These are phyloP conservation scores for Vigna angularis DNA, from an alignment of 306 rosid species.

Conservation along the genomic window DNA sequence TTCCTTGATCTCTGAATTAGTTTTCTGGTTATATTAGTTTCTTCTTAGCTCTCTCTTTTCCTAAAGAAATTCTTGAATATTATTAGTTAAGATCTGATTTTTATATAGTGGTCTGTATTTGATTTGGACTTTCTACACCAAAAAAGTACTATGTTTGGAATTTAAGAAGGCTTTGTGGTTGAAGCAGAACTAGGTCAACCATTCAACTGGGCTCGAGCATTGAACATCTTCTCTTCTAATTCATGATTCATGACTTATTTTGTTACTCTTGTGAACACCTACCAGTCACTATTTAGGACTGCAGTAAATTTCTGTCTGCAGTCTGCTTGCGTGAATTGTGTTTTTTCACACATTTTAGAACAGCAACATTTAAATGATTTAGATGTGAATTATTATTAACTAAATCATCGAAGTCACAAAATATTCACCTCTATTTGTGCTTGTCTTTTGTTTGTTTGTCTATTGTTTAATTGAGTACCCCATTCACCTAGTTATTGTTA, in stretches of 20 bases:
- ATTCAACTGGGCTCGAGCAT: neutral
- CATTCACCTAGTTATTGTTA: conserved; percentile 39
- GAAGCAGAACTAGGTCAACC: neutral
- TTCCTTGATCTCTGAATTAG: no score
- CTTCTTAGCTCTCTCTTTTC: no score
- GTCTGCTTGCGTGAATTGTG: no score
- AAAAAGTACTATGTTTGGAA: neutral
- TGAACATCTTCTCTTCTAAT: conserved; percentile 13
- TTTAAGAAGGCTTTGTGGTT: conserved; percentile 12
- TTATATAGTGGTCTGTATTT: no score
- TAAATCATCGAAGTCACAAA: neutral
- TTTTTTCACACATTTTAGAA: no score
- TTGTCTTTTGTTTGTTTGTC: conserved; percentile 24
- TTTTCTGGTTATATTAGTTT: no score
- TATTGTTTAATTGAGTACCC: conserved; percentile 25
- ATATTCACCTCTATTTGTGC: conserved; percentile 2
- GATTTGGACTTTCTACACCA: neutral
- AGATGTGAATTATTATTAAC: neutral
- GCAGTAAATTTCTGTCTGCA: neutral
- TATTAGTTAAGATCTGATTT: no score
- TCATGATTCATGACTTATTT: neutral
- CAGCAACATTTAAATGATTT: neutral
- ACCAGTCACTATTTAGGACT: neutral
- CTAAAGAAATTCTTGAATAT: no score
- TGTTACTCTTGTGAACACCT: conserved; percentile 3